Evolutionary conservation across 2,329 filamentous ascomycete genomes (phyloP).

Genomic region (Cytospora paraplurivora): DNA sequence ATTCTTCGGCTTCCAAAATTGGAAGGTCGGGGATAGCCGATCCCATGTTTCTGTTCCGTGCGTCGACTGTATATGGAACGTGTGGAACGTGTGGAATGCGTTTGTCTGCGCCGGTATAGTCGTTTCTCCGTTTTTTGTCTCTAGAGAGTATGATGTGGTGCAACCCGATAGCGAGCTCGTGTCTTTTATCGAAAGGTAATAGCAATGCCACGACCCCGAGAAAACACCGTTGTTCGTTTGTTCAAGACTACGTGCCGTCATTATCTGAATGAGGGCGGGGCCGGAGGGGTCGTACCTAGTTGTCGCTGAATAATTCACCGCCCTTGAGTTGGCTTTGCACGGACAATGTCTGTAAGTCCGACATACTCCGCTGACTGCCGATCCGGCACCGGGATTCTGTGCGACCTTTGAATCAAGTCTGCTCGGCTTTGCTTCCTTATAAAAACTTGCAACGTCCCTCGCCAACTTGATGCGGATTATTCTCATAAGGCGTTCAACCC

Average conservation of each 20-base stretch:
- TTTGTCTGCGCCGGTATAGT: slow-evolving; percentile 8
- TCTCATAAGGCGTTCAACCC: too few species aligned
- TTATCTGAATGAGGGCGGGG: slow-evolving; percentile 20
- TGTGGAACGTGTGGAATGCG: background rate
- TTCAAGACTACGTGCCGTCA: slow-evolving; percentile 20
- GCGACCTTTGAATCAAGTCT: too few species aligned
- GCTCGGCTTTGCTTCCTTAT: background rate
- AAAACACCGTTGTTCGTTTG: slow-evolving; percentile 2
- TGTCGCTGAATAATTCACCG: slow-evolving; percentile 25
- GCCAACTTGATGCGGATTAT: background rate
- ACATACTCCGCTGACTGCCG: slow-evolving; percentile 3
- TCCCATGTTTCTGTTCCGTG: slow-evolving; percentile 14
- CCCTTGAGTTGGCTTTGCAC: too few species aligned
- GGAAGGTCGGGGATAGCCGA: slow-evolving; percentile 46
- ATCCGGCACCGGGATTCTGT: slow-evolving; percentile 17
- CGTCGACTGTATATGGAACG: background rate
- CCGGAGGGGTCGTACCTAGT: slow-evolving; percentile 16
- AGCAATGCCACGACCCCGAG: too few species aligned
- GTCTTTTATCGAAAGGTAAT: background rate
- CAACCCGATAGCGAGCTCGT: background rate
- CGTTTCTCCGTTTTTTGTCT: background rate
- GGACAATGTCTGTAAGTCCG: background rate
- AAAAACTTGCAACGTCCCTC: background rate
- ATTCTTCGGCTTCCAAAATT: slow-evolving; percentile 51
- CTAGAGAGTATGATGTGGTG: background rate